phyloP scores from a whole-genome alignment of 2,329 filamentous ascomycete species.

The Diatrype stigma region DNA sequence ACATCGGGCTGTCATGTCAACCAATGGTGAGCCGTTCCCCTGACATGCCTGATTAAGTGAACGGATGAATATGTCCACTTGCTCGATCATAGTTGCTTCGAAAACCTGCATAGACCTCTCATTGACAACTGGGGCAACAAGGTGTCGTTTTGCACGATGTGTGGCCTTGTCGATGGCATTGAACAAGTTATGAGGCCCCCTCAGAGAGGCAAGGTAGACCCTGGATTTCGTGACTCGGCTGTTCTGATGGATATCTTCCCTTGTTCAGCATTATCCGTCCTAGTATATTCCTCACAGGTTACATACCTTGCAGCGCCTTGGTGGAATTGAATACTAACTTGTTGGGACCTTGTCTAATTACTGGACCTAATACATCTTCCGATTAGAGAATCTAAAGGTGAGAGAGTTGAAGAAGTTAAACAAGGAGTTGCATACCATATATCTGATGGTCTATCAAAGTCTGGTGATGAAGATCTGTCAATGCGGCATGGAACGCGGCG shows the following conservation, averaged over 20 bases:
- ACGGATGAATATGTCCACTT: not conserved
- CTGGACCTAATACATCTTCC: too few species aligned
- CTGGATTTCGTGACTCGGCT: not conserved
- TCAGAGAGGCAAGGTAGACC: not conserved
- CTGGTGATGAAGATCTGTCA: not conserved
- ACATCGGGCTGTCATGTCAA: not conserved
- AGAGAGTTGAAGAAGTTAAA: too few species aligned
- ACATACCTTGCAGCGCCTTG: not conserved
- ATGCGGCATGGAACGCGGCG: not conserved
- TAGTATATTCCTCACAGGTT: not conserved
- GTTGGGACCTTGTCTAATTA: not conserved
- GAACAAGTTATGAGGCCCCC: not conserved
- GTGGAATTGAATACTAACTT: not conserved
- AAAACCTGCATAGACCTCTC: not conserved
- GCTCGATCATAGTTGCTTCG: not conserved
- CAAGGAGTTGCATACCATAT: too few species aligned
- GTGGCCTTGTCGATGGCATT: not conserved
- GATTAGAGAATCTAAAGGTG: too few species aligned
- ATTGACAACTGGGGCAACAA: not conserved
- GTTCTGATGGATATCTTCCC: not conserved
- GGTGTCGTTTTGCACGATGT: not conserved
- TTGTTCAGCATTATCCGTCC: not conserved
- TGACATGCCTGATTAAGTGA: not conserved
- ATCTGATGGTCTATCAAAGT: not conserved
- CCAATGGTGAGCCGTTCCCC: not conserved